Evolutionary conservation across 345 rosid genomes (phyloP), one percentile per base, ranked within the genome.

Genomic region (Salix koriyanagi): DNA sequence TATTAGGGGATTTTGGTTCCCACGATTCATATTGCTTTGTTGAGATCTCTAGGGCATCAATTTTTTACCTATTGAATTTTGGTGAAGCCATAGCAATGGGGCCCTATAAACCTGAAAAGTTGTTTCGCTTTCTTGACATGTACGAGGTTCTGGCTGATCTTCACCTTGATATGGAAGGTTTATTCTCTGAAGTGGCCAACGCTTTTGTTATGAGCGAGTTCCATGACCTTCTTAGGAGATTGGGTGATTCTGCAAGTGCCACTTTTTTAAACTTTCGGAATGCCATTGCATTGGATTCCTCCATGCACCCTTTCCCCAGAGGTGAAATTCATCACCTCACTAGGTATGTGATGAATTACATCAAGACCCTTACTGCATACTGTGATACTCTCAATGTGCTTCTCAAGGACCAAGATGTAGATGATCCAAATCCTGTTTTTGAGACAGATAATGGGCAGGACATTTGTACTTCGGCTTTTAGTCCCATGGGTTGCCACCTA

Each of bases 311-410:
- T 58, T 80, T 88, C 18, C 78, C 86, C 4, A 82, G 87, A 6
- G 92, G 97, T 6, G 87, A 84, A 9, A 82, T 92, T 65, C 97
- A 90, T 78, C 98, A 79, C 34, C 77, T 92, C 52, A 87, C 91
- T 14, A 85, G 80, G 77, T 94, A 91, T 72, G 97, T 89, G 71
- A 94, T 94, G 97, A 94, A 94, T 76, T 91, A 90, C 79, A 72
- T 94, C 77, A 87, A 77, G 85, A 78, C 84, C 46, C 86, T 92
- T 56, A 85, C 88, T 0, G 89, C 76, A 42, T 92, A 92, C 73
- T 21, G 75, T 1, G 85, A 80, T 14, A 64, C 89, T 41, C 84
- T 94, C 65, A 85, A 90, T 86, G 56, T 81, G 34, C 88, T 92
- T 79, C 90, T 90, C 62, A 66, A 81, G 69, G 84, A 84, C 76